Evolutionary conservation across 805 yeast species (phyloP), one percentile per base, ranked within the genome.

Genomic region (Metschnikowia lunata): DNA sequence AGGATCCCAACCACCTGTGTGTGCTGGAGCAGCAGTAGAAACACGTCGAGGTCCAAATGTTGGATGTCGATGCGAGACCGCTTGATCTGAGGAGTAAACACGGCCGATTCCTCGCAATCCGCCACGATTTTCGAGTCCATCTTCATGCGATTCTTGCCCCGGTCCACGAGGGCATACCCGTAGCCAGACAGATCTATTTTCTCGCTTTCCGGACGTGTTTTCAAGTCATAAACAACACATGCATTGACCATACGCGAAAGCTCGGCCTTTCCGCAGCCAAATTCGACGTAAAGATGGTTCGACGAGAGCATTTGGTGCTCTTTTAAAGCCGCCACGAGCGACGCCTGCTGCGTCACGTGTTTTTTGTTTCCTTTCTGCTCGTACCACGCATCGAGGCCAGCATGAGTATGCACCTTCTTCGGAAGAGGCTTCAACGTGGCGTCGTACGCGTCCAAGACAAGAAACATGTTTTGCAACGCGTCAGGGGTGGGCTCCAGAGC

Each of bases 211-310:
- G 9, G 36, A 18, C 23, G 23, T 37, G 31, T 9, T 27, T 43
- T 11, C 18, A 23, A 14, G 44, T 60, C 69, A 27, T 55, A 50
- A 7, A 66, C 45, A 3, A 66, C 49, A 50, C 75, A 69, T 15
- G 59, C 42, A 58, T 69, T 72, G 10, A 86, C 66, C 54, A 80
- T 85, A 46, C 95, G 64, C 1, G 89, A 76, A 23, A 89, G 71
- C 58, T 90, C 97, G 1, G 87, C 96, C 50, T 90, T 77, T 0
- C 97, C 97, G 61, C 96, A 86, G 0, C 97, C 97, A 69, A 88
- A 88, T 62, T 89, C 97, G 27, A 85, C 59, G 57, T 79, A 78
- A 40, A 71, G 64, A 31, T 49, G 47, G 14, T 60, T 44, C 2
- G 59, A 34, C 1, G 62, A 60, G 32, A 83, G 63, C 7, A 83